Percentiles rank a stretch among this genome's conserved stretches.
These are phyloP conservation scores for Lagerstroemia speciosa DNA, from an alignment of 345 rosid genomes.

Conservation along the genomic window DNA sequence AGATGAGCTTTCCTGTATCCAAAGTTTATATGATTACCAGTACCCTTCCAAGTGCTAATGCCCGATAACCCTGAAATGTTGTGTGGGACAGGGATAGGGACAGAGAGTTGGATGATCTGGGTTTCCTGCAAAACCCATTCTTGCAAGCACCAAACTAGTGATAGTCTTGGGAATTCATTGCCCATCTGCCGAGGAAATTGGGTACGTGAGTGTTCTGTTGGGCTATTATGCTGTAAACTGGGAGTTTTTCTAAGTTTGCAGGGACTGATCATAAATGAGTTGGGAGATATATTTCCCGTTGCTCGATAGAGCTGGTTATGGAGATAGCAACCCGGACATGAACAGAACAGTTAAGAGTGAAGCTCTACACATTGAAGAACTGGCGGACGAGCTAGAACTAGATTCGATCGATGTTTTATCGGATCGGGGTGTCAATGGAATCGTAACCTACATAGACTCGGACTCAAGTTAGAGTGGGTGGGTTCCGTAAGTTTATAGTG, in stretches of 20 bases:
- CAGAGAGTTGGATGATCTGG: neutral
- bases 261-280: constrained; percentile 57
- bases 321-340: constrained; percentile 73
- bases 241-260: constrained; percentile 38
- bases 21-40: constrained; percentile 37
- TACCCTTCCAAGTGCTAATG: neutral
- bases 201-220: neutral
- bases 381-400: constrained; percentile 59
- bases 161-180: neutral
- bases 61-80: neutral
- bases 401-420: constrained; percentile 63
- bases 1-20: constrained; percentile 66
- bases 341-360: constrained; percentile 63
- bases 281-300: constrained; percentile 58
- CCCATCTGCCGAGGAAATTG: neutral
- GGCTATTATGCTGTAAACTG: neutral
- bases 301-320: constrained; percentile 87
- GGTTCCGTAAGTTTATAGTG: too few relatives aligned
- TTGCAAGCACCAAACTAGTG: neutral
- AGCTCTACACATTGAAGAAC: constrained; percentile 66
- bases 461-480: too few relatives aligned
- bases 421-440: constrained; percentile 86
- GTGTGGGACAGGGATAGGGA: neutral
- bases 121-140: neutral
- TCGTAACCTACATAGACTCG: constrained; percentile 87